Percentiles rank a stretch among this genome's conserved stretches.
Conservation (phyloP, 2,329 filamentous ascomycete species). For the Lachnellula hyalina region DNA sequence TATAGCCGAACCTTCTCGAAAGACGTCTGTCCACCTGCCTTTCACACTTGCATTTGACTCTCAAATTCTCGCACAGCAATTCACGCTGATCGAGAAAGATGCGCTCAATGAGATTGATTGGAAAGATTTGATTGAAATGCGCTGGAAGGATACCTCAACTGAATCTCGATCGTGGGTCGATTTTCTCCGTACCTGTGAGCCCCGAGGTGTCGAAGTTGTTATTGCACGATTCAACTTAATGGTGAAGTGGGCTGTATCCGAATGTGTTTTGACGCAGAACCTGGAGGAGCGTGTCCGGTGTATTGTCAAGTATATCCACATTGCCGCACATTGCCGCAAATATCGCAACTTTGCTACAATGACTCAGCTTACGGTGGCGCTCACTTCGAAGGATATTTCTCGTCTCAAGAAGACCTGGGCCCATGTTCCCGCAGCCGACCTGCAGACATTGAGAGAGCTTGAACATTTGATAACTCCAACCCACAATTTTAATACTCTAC, state of each 20-base stretch:
- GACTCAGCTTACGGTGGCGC: slow-evolving; percentile 72
- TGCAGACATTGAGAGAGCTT: slow-evolving; percentile 61
- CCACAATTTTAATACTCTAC: slow-evolving; percentile 70
- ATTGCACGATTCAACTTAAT: slow-evolving; percentile 84
- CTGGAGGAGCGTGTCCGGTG: slow-evolving; percentile 68
- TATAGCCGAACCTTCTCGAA: slow-evolving; percentile 26
- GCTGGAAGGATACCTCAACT: slow-evolving; percentile 67
- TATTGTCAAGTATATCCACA: slow-evolving; percentile 77
- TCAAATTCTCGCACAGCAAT: slow-evolving; percentile 72
- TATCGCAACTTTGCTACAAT: slow-evolving; percentile 81
- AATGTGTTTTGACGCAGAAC: slow-evolving; percentile 68
- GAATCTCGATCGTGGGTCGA: slow-evolving; percentile 75
- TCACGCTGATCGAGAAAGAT: slow-evolving; percentile 81
- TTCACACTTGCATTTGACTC: slow-evolving; percentile 80
- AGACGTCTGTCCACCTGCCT: slow-evolving; percentile 54
- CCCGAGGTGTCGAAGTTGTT: slow-evolving; percentile 73
- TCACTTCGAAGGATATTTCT: slow-evolving; percentile 67
- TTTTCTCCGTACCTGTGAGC: slow-evolving; percentile 67
- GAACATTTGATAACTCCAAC: slow-evolving; percentile 71
- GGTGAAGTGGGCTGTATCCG: slow-evolving; percentile 80
- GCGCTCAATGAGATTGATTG: slow-evolving; percentile 82
- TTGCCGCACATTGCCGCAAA: slow-evolving; percentile 67
- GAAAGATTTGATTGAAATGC: slow-evolving; percentile 80
- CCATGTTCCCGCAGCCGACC: slow-evolving; percentile 60
- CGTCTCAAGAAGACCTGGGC: slow-evolving; percentile 67